Evolutionary conservation across 2,329 filamentous ascomycete genomes (phyloP), one percentile per base, ranked within the genome.

Genomic region (Phoma sp.): DNA sequence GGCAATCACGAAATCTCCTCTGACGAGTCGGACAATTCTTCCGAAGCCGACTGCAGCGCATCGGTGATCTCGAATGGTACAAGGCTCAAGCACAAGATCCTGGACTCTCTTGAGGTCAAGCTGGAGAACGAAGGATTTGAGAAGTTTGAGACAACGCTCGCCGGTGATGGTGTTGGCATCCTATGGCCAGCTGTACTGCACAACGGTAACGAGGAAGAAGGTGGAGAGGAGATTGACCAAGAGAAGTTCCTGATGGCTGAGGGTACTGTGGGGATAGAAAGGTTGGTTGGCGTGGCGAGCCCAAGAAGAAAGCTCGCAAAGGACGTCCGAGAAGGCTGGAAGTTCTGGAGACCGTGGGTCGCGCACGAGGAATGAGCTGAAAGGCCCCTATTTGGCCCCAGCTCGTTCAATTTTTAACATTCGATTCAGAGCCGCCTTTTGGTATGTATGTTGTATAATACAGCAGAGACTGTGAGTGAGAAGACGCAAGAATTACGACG

Each of bases 101-200:
- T 96, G 25, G 76, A 80, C 22, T 78, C 81, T 9, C 71, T 98
- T 15, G 86, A 94, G 63, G 71, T 80, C 35, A 85, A 86, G 58
- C 84, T 83, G 4, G 72, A 77, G 33, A 72, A 71, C 9, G 80
- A 81, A 63, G 90, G 90, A 1, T 99, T 95, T 73, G 83, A 86
- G 66, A 89, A 88, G 65, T 98, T 96, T 69, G 86, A 93, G 75
- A 95, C 92, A 0, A 97, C 91, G 0, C 84, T 99, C 0, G 95
- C 93, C 4, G 93, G 94, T 35, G 91, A 97, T 68, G 95, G 95
- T 12, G 91, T 99, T 1, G 95, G 95, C 33, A 92, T 99, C 1
- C 83, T 99, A 4, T 96, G 91, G 87, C 95, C 95, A 0, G 95
- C 95, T 0, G 89, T 97, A 0, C 80, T 97, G 24, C 91, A 91